Conservation (phyloP, 2,329 filamentous ascomycete species). For the Arthrinium phaeospermum region DNA sequence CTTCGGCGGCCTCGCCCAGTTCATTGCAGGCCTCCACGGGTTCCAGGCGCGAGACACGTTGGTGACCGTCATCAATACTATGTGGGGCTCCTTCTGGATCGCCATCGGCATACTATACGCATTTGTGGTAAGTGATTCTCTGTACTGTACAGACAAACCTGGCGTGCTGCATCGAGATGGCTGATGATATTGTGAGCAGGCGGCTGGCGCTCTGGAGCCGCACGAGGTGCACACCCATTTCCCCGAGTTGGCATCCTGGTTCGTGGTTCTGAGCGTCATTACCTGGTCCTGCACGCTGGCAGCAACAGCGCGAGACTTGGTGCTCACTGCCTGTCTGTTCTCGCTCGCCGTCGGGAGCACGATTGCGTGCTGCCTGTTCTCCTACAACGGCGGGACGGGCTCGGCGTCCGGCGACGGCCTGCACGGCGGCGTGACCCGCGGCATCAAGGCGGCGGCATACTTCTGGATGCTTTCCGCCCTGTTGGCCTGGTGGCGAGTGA, state of each 20-base stretch:
- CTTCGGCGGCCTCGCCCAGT: constrained; percentile 36
- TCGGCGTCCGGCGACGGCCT: constrained; percentile 25
- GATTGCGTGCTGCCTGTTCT: constrained; percentile 25
- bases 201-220: constrained; percentile 22
- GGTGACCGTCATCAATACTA: constrained; percentile 25
- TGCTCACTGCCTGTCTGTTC: constrained; percentile 25
- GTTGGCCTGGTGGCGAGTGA: constrained; percentile 24
- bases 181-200: constrained; percentile 17
- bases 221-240: constrained; percentile 26
- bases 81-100: constrained; percentile 25
- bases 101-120: constrained; percentile 24
- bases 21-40: constrained; percentile 34
- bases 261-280: constrained; percentile 25
- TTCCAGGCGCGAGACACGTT: constrained; percentile 23
- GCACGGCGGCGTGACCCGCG: constrained; percentile 20
- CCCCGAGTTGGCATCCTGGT: constrained; percentile 26
- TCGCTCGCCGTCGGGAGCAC: constrained; percentile 21
- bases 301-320: constrained; percentile 25
- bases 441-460: constrained; percentile 24
- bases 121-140: constrained; percentile 21
- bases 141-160: background rate
- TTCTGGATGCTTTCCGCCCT: constrained; percentile 25
- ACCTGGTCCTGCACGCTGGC: constrained; percentile 26
- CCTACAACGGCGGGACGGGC: constrained; percentile 24
- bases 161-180: background rate